phyloP scores from a whole-genome alignment of 2,329 filamentous ascomycete genomes.

The Endocalyx cinctus region DNA sequence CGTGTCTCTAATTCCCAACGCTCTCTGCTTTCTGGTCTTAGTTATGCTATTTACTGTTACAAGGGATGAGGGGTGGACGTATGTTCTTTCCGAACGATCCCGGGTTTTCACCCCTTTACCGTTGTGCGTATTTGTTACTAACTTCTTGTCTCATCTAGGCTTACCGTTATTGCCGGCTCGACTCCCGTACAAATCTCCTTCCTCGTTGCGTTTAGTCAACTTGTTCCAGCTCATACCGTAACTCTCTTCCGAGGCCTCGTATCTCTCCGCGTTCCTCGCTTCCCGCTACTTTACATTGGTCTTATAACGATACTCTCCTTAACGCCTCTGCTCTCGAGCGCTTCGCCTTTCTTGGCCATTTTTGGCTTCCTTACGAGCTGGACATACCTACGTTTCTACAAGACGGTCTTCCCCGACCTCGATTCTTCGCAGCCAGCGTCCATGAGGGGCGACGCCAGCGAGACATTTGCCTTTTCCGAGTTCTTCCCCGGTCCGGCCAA shows the following conservation, averaged over 20 bases:
- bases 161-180: constrained; percentile 81
- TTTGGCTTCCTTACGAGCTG: constrained; percentile 84
- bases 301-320: constrained; percentile 61
- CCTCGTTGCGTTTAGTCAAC: constrained; percentile 94
- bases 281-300: constrained; percentile 70
- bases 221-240: constrained; percentile 94
- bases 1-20: constrained; percentile 74
- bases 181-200: constrained; percentile 88
- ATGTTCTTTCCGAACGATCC: constrained; percentile 31
- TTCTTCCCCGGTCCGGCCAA: constrained; percentile 89
- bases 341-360: constrained; percentile 72
- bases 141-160: constrained; percentile 38
- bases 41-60: constrained; percentile 69
- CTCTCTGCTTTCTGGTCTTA: constrained; percentile 68
- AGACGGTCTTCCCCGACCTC: constrained; percentile 66
- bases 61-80: constrained; percentile 65
- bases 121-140: too few relatives aligned
- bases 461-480: constrained; percentile 92
- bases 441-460: constrained; percentile 85
- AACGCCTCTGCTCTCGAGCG: constrained; percentile 58
- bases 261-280: constrained; percentile 76
- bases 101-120: too few relatives aligned
- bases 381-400: constrained; percentile 96
- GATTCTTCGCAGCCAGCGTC: constrained; percentile 55
- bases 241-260: constrained; percentile 85